phyloP scores from a whole-genome alignment of 306 rosid genomes.

The Corylus avellana region DNA sequence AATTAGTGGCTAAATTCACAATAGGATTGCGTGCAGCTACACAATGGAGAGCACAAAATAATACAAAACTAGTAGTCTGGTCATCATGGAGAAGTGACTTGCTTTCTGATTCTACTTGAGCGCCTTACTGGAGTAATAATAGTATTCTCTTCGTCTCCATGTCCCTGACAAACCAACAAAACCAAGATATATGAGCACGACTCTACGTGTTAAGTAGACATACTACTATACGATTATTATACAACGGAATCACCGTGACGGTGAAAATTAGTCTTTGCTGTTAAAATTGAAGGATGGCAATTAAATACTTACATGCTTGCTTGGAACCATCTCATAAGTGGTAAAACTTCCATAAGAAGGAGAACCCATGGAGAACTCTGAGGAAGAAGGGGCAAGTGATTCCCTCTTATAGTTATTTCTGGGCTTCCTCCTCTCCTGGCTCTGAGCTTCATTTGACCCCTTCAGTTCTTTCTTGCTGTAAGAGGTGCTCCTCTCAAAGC shows the following conservation, averaged over 20 bases:
- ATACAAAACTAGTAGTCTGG: neutral
- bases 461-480: conserved; percentile 14
- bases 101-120: conserved; percentile 65
- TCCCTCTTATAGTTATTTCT: conserved; percentile 60
- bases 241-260: too few relatives aligned
- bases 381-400: conserved; percentile 66
- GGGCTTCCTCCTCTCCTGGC: conserved; percentile 55
- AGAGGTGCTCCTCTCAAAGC: conserved; percentile 38
- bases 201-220: neutral
- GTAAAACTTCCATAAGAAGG: conserved; percentile 86
- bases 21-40: neutral
- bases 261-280: too few relatives aligned
- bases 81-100: conserved; percentile 52
- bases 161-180: conserved; percentile 42
- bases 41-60: neutral
- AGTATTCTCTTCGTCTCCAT: conserved; percentile 45
- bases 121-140: conserved; percentile 80
- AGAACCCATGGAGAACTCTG: conserved; percentile 57
- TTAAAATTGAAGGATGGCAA: neutral
- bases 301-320: conserved; percentile 47
- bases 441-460: conserved; percentile 41
- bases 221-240: neutral
- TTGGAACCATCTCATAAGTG: conserved; percentile 59
- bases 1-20: conserved; percentile 10
- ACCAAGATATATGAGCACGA: neutral